Base-by-base conservation (phyloP, 2,329 filamentous ascomycete genomes). In the Arthrocladium fulminans region DNA sequence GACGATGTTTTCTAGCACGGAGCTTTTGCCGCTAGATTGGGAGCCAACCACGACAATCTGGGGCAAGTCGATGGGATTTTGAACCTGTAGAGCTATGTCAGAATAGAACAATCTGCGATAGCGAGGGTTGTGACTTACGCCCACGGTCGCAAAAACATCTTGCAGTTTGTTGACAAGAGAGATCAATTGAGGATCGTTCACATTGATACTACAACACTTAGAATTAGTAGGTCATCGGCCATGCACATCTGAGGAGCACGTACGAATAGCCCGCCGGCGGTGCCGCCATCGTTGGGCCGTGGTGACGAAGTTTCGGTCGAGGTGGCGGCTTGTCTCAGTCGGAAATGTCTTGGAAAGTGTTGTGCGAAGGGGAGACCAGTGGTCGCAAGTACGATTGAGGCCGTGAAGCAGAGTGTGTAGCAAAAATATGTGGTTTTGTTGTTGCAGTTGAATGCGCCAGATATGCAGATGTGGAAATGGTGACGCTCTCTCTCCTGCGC, bases 1-100 rank as follows among this genome's bases (percentile, higher is more conserved):
- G 50, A 98, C 92, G 63, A 98, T 98, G 65, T 98, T 98, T 71
- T 98, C 92, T 63, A 98, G 72, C 60, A 98, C 92, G 15, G 92
- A 98, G 77, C 88, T 96, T 82, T 98, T 98, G 72, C 92, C 92
- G 69, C 90, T 96, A 17, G 92, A 98, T 74, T 98, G 92, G 69
- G 89, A 96, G 64, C 92, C 92, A 50, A 98, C 92, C 59, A 98
- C 92, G 59, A 85, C 90, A 67, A 98, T 98, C 74, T 98, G 92
- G 48, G 92, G 92, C 56, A 98, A 73, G 74, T 98, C 92, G 76
- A 98, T 98, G 54, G 92, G 92, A 71, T 98, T 98, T 79, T 95
- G 92, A 63, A 97, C 92, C 80, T 84, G 34, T 20, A 7, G n/a
- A 22, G 34, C 30, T 49, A 47, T 50, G 54, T 57, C 45, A 57